These are phyloP conservation scores for Paspalum vaginatum DNA, from an alignment of 176 grass and related monocot genomes.

Conservation along the genomic window DNA sequence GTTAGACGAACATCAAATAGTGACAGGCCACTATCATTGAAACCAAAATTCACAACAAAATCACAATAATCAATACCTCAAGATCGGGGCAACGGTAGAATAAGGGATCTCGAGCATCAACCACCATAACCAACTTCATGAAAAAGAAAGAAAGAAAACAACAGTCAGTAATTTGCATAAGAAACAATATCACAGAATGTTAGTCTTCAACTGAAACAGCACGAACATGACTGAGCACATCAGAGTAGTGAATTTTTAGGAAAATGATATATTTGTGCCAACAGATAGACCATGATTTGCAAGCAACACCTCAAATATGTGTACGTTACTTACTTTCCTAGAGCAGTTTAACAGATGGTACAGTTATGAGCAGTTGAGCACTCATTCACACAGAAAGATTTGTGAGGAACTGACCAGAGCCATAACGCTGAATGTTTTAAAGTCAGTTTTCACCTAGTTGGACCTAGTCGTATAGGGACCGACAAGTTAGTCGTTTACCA, in stretches of 20 bases:
- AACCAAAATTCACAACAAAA: not conserved
- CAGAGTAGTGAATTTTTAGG: not conserved
- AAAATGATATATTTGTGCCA: not conserved
- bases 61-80: slow-evolving; percentile 56
- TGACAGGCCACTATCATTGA: not conserved
- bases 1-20: not conserved
- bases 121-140: slow-evolving; percentile 86
- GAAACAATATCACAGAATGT: not conserved
- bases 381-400: not conserved
- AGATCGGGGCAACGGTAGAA: slow-evolving; percentile 92
- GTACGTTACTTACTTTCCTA: not conserved
- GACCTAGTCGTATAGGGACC: too few relatives aligned
- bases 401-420: slow-evolving; percentile 12
- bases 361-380: not conserved
- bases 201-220: not conserved
- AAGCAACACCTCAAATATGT: not conserved
- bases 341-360: not conserved
- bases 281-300: not conserved
- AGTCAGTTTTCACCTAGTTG: too few relatives aligned
- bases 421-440: not conserved
- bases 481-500: too few relatives aligned
- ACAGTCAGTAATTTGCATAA: slow-evolving; percentile 16
- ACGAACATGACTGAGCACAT: slow-evolving; percentile 7
- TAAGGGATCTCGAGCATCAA: slow-evolving; percentile 91
- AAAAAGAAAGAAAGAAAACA: slow-evolving; percentile 32